Evolutionary conservation across 768 basidiomycete genomes (phyloP), one percentile per base, ranked within the genome.

Genomic region (Suillus placidus): DNA sequence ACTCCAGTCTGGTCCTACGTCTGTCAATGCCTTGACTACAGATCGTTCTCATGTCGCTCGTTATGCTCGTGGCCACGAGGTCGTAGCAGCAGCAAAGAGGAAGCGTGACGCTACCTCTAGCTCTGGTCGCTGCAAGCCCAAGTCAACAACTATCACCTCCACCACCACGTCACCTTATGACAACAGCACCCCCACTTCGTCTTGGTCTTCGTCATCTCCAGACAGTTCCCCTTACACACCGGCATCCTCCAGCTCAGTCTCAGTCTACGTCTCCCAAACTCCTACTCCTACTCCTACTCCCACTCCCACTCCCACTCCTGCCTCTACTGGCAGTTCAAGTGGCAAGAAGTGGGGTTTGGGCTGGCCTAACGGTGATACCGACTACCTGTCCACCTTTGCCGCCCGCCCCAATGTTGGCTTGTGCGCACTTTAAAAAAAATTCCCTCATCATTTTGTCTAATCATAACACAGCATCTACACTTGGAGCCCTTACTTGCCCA

Each of bases 341-440:
- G 37, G 61, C 23, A 77, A 74, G 54, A 92, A 93, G 76, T 81
- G 84, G 51, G 86, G 91, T 67, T 73, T 90, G 23, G 89, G 84
- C 26, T 94, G 91, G 89, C 82, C 88, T 43, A 84, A 87, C 64
- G 82, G 84, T 62, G 79, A 86, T 65, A 78, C 82, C 66, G 64
- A 76, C 40, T 76, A 82, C 56, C 81, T 94, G 55, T 69, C 76
- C 16, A 78, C 83, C 70, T 93, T 86, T 74, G 78, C 81, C 60
- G 83, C 82, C 32, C 64, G 43, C 56, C 32, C 72, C 35, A 78
- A 82, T 4, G 82, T 86, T 57, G 64, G 71, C 63, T 73, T 66
- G 89, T 90, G 62, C 80, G 67, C 66, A 42, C 51, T 34, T n/a
- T 26, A 2, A 26, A 26, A 2, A 13, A 52, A n/a, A 32, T 38